Evolutionary conservation across 1,139 yeast genomes (phyloP), one percentile per base, ranked within the genome.

Genomic region (Debaryomycetaceae sp.): DNA sequence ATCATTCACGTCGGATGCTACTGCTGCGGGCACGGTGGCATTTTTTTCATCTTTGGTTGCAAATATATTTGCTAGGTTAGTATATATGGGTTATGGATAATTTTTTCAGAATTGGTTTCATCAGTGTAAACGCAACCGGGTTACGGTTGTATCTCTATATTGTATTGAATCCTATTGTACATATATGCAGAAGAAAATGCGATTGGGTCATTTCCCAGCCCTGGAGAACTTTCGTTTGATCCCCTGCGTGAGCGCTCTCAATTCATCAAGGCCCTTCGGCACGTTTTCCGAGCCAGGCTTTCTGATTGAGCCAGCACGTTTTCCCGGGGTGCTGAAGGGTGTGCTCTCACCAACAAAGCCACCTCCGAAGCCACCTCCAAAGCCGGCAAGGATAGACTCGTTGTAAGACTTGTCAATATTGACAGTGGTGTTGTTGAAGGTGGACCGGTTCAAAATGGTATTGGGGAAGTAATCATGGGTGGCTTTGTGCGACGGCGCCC

Each of bases 271-370:
- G 11, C 36, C 31, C 17, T 31, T 31, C 9, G 34, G 34, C 12
- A 31, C 20, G 18, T 31, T 31, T 4, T 12, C 17, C 12, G 16
- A 14, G n/a, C 31, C 36, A 9, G 52, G 53, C 29, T 38, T 49
- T 5, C 35, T 34, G 35, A 41, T 35, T 17, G 23, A 25, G 5
- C 5, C 13, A n/a, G n/a, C n/a, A n/a, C n/a, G n/a, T 20, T 34
- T 32, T 16, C 45, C 40, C 2, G 67, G 65, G 0, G 69, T 56
- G 14, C 46, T 51, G 23, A 48, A 49, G 4, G 69, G 68, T 0
- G 70, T 62, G 31, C 71, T 65, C 34, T 62, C 71, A 35, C 61
- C 66, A 4, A 61, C 44, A 2, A 65, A 57, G 4, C 67, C 70
- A 24, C 48, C 52, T 2, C 69, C 71, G 42, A 62, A 58, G n/a